phyloP scores from a whole-genome alignment of 371 early-diverging fungal species.

The Capniomyces stellatus region DNA sequence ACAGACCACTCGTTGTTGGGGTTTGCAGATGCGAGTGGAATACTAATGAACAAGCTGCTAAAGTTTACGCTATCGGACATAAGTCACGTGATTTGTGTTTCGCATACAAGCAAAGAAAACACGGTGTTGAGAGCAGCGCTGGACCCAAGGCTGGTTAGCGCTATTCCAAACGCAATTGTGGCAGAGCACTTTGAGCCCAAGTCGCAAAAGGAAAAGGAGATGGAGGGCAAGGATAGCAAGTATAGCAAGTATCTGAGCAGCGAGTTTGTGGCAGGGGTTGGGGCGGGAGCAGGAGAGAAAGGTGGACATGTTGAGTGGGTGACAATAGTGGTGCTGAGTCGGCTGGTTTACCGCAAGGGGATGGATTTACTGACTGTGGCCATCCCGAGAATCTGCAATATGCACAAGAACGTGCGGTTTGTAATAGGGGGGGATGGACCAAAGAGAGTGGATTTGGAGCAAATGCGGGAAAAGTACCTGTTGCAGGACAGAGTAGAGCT shows the following conservation, averaged over 20 bases:
- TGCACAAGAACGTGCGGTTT: conserved; percentile 66
- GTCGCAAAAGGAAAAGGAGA: conserved; percentile 47
- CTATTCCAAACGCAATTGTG: conserved; percentile 98
- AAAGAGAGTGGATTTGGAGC: conserved; percentile 89
- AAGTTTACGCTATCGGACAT: conserved; percentile 89
- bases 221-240: neutral
- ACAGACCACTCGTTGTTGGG: conserved; percentile 99
- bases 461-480: conserved; percentile 87
- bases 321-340: conserved; percentile 83
- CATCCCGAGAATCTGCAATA: conserved; percentile 86
- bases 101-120: conserved; percentile 96
- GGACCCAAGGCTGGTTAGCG: conserved; percentile 74
- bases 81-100: conserved; percentile 96
- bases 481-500: conserved; percentile 88
- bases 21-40: conserved; percentile 83
- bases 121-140: conserved; percentile 87
- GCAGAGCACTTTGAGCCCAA: conserved; percentile 79
- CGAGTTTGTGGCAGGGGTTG: too few relatives aligned
- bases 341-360: conserved; percentile 95
- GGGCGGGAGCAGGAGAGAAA: too few relatives aligned
- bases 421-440: conserved; percentile 97
- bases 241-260: too few relatives aligned
- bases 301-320: too few relatives aligned
- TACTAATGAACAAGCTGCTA: conserved; percentile 85
- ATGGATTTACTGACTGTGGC: conserved; percentile 82